Evolutionary conservation across 805 yeast species (phyloP).

Genomic region (Wickerhamomyces canadensis): DNA sequence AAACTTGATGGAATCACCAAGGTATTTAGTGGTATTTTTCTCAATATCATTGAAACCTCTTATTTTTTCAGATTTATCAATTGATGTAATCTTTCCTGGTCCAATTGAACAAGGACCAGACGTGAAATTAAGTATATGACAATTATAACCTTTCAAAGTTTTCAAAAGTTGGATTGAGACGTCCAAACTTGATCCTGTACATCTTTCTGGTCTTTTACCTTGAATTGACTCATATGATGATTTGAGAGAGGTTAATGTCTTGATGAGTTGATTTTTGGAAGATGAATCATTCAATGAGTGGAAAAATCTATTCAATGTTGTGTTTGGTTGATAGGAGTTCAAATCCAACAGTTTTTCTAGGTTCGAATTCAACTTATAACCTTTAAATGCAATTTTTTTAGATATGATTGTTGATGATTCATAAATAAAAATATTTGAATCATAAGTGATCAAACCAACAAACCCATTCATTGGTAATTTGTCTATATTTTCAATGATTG

Average conservation of each 20-base stretch:
- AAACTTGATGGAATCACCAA: conserved; percentile 65
- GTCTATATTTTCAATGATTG: conserved; percentile 62
- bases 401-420: conserved; percentile 53
- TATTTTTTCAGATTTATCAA: conserved; percentile 82
- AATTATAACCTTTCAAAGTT: conserved; percentile 75
- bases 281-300: background rate
- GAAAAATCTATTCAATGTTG: background rate
- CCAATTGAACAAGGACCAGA: conserved; percentile 93
- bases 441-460: conserved; percentile 77
- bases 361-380: background rate
- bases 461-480: conserved; percentile 77
- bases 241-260: conserved; percentile 36
- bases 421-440: conserved; percentile 81
- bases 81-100: conserved; percentile 89
- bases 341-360: background rate
- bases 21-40: conserved; percentile 73
- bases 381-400: background rate
- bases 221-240: conserved; percentile 51
- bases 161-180: conserved; percentile 77
- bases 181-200: conserved; percentile 84
- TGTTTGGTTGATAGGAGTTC: background rate
- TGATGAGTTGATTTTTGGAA: background rate
- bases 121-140: conserved; percentile 79
- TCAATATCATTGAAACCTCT: conserved; percentile 95
- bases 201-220: conserved; percentile 67